These are phyloP conservation scores for Achaetomiella virescens DNA, from an alignment of 495 filamentous ascomycete genomes.

Conservation along the genomic window DNA sequence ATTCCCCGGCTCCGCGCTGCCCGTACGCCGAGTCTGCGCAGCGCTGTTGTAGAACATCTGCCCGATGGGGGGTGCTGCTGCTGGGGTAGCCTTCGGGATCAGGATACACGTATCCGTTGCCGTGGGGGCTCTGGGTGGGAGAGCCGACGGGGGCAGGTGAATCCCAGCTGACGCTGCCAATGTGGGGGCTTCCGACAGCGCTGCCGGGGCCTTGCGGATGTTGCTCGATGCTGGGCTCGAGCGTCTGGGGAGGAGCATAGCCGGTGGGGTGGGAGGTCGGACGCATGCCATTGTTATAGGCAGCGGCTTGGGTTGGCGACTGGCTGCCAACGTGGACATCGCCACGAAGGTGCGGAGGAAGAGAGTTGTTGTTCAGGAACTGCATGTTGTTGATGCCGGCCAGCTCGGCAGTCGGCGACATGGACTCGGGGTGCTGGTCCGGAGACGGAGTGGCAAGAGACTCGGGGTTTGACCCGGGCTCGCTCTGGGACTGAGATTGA, in stretches of 20 bases:
- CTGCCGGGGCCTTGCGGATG: constrained; percentile 59
- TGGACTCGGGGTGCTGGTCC: constrained; percentile 63
- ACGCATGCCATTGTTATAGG: constrained; percentile 53
- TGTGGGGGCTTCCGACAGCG: constrained; percentile 64
- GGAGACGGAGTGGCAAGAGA: constrained; percentile 91
- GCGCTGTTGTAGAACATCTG: constrained; percentile 63
- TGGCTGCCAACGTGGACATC: constrained; percentile 66
- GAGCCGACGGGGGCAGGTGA: constrained; percentile 64
- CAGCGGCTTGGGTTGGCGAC: constrained; percentile 53
- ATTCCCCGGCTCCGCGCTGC: constrained; percentile 63
- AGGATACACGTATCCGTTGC: constrained; percentile 61
- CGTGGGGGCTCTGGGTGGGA: constrained; percentile 52
- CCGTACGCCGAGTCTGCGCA: constrained; percentile 48
- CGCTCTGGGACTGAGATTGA: constrained; percentile 55
- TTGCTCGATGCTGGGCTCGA: constrained; percentile 80
- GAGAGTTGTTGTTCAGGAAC: constrained; percentile 61
- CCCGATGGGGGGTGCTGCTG: constrained; percentile 45
- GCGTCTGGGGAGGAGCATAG: constrained; percentile 75
- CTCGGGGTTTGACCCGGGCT: constrained; percentile 69
- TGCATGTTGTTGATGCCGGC: constrained; percentile 67
- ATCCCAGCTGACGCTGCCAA: constrained; percentile 66
- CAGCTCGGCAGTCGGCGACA: constrained; percentile 74
- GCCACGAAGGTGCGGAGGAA: constrained; percentile 78
- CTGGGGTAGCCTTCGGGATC: constrained; percentile 56
- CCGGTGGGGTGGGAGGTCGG: constrained; percentile 70